These are phyloP conservation scores for Diddensiella santjacobensis DNA, from an alignment of 805 yeast genomes.

Conservation along the genomic window DNA sequence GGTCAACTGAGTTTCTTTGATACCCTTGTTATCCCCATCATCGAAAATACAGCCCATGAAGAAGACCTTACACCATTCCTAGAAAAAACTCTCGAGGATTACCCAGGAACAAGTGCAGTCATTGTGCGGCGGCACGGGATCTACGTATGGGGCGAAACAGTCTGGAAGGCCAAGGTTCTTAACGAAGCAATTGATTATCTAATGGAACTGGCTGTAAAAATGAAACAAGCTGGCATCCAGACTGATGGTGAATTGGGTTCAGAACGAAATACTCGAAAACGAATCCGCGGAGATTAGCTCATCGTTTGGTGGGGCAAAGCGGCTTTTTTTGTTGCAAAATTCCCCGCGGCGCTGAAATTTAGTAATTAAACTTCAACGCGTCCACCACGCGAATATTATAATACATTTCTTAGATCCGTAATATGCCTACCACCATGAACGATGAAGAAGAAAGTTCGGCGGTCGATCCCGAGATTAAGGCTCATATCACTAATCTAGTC, in stretches of 20 bases:
- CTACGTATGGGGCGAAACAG: slow-evolving; percentile 92
- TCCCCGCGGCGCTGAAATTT: neutral
- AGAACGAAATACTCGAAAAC: slow-evolving; percentile 14
- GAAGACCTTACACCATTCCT: slow-evolving; percentile 67
- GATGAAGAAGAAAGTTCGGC: slow-evolving; percentile 3
- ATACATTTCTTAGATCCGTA: too few species aligned
- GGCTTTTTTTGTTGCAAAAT: too few species aligned
- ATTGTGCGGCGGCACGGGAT: slow-evolving; percentile 91
- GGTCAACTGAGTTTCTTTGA: slow-evolving; percentile 73
- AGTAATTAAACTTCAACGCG: neutral
- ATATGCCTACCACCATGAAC: neutral
- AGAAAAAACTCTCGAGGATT: slow-evolving; percentile 56
- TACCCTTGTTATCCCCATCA: slow-evolving; percentile 78
- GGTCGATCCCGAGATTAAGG: slow-evolving; percentile 37
- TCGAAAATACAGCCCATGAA: slow-evolving; percentile 86
- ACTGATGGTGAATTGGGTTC: slow-evolving; percentile 29
- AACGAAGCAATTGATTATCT: slow-evolving; percentile 92
- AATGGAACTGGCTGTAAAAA: slow-evolving; percentile 77
- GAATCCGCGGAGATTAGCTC: neutral
- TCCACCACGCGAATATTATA: neutral
- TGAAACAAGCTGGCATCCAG: slow-evolving; percentile 64
- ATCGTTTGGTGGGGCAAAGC: too few species aligned
- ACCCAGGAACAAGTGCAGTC: slow-evolving; percentile 81
- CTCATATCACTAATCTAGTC: slow-evolving; percentile 75
- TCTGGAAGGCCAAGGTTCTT: slow-evolving; percentile 89